Conservation (phyloP, 176 grass and related monocot species). For the Eremochloa ophiuroides region DNA sequence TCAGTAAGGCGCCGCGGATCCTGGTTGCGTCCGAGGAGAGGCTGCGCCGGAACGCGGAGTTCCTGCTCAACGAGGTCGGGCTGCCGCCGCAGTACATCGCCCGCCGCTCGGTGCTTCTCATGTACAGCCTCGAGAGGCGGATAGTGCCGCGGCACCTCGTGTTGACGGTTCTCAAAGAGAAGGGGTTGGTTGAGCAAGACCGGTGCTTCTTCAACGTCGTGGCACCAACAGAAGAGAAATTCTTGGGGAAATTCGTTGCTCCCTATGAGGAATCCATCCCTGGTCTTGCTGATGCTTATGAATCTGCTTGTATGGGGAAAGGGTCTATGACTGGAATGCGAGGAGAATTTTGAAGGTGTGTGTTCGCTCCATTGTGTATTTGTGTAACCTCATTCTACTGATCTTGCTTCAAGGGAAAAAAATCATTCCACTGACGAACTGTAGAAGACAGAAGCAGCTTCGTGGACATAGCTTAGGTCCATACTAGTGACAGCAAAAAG, state of each 20-base stretch:
- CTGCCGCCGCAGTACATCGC: constrained; percentile 42
- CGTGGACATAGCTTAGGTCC: constrained; percentile 28
- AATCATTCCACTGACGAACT: constrained; percentile 22
- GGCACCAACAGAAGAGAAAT: constrained; percentile 53
- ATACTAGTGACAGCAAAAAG: constrained; percentile 1
- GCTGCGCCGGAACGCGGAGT: constrained; percentile 38
- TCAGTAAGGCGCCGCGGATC: constrained; percentile 58
- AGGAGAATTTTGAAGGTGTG: constrained; percentile 4
- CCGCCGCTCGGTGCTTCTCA: constrained; percentile 43
- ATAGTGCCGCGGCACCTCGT: constrained; percentile 59
- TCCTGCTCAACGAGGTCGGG: constrained; percentile 60
- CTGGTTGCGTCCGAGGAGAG: constrained; percentile 47
- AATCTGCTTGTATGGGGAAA: constrained; percentile 27
- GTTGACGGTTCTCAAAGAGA: constrained; percentile 54
- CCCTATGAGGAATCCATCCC: constrained; percentile 50
- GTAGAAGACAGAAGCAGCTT: neutral
- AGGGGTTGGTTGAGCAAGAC: constrained; percentile 32
- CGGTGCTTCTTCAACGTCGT: constrained; percentile 49
- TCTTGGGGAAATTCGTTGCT: constrained; percentile 57
- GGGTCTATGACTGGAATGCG: constrained; percentile 6
- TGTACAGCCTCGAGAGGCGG: constrained; percentile 69
- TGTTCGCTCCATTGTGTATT: neutral
- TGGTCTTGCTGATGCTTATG: constrained; percentile 44
- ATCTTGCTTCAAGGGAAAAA: neutral
- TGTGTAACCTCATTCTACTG: constrained; percentile 2